These are phyloP conservation scores for Aureobasidium uvarum DNA, from an alignment of 2,329 filamentous ascomycete genomes.

Conservation along the genomic window DNA sequence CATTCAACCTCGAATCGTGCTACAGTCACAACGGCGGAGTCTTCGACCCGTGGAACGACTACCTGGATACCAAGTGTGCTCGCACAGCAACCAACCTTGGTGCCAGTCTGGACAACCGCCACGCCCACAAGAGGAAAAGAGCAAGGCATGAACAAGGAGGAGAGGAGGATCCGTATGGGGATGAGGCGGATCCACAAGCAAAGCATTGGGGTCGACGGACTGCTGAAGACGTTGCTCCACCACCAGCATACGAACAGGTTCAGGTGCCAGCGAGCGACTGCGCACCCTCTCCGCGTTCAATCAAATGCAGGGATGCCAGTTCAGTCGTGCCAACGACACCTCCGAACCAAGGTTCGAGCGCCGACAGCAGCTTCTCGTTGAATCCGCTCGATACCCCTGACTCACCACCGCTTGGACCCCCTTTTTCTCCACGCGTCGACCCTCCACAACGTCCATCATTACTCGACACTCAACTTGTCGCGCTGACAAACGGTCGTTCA, in stretches of 20 bases:
- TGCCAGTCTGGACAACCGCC: slow-evolving; percentile 4
- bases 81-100: not conserved
- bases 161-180: not conserved
- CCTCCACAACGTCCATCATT: not conserved
- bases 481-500: not conserved
- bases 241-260: slow-evolving; percentile 3
- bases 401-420: slow-evolving; percentile 1
- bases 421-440: slow-evolving; percentile 2
- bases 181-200: not conserved
- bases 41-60: slow-evolving; percentile 6
- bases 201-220: not conserved
- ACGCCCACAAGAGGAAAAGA: slow-evolving; percentile 12
- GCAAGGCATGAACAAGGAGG: not conserved
- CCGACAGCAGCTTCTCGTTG: not conserved
- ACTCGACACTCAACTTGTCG: not conserved
- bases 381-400: slow-evolving; percentile 12
- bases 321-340: slow-evolving; percentile 9
- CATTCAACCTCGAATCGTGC: not conserved
- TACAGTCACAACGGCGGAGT: slow-evolving; percentile 22
- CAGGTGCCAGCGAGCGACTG: slow-evolving; percentile 22
- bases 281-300: not conserved
- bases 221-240: slow-evolving; percentile 5
- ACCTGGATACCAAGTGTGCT: slow-evolving; percentile 1
- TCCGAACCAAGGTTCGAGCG: not conserved
- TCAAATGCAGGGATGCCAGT: not conserved